A percentile compares a stretch with the other conserved stretches of the same genome.
Conservation (phyloP, 2,329 filamentous ascomycete genomes). For the Aspergillus viridinutans region DNA sequence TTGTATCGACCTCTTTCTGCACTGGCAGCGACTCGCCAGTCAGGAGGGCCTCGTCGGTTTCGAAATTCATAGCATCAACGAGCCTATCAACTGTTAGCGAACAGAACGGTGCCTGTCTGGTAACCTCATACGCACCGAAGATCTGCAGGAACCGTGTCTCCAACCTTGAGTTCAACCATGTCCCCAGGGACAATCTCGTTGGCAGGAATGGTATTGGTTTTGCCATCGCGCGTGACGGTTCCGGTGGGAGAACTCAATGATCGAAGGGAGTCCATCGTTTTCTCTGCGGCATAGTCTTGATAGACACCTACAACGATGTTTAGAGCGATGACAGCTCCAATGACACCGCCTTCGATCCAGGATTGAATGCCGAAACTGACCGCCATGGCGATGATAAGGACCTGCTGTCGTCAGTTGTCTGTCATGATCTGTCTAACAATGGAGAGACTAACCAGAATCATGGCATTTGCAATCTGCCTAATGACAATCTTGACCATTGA, state of each 20-base stretch:
- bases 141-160: slow-evolving; percentile 62
- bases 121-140: slow-evolving; percentile 42
- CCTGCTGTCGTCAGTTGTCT: slow-evolving; percentile 46
- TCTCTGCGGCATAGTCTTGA: slow-evolving; percentile 59
- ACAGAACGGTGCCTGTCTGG: background rate
- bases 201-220: slow-evolving; percentile 51
- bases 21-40: slow-evolving; percentile 61
- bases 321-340: slow-evolving; percentile 55
- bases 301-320: slow-evolving; percentile 59
- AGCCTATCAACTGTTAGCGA: slow-evolving; percentile 41
- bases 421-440: background rate
- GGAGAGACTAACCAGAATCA: slow-evolving; percentile 55
- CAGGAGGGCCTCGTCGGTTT: slow-evolving; percentile 65
- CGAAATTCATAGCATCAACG: slow-evolving; percentile 64
- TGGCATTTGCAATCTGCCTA: slow-evolving; percentile 63
- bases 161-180: slow-evolving; percentile 52
- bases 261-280: slow-evolving; percentile 58
- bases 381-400: slow-evolving; percentile 72
- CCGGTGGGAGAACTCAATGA: slow-evolving; percentile 56
- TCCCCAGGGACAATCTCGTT: slow-evolving; percentile 62
- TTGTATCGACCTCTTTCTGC: slow-evolving; percentile 45
- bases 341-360: slow-evolving; percentile 58
- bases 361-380: slow-evolving; percentile 55
- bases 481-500: slow-evolving; percentile 66
- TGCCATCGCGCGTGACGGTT: slow-evolving; percentile 55